Evolutionary conservation across 306 rosid genomes (phyloP).

Genomic region (Quercus dentata): DNA sequence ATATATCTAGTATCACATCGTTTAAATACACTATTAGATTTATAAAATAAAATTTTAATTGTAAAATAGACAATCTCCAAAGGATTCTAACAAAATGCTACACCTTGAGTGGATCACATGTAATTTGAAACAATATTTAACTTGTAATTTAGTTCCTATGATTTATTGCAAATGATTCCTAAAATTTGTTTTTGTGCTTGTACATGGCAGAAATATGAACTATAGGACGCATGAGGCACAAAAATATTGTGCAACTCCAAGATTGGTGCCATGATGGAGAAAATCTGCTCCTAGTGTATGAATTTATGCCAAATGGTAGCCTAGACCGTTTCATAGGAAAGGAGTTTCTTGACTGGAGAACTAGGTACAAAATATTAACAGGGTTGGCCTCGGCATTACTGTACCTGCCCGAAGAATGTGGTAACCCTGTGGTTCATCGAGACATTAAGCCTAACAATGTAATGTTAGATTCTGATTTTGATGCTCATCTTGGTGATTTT

Average conservation of each 20-base stretch:
- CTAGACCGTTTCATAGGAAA: conserved; percentile 45
- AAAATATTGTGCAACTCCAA: conserved; percentile 49
- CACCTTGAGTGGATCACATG: no score
- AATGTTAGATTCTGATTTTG: conserved; percentile 38
- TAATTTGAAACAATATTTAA: no score
- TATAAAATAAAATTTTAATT: no score
- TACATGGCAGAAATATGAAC: conserved; percentile 58
- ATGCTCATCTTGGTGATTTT: conserved; percentile 54
- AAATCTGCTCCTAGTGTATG: conserved; percentile 43
- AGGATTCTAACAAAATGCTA: no score
- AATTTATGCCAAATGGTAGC: conserved; percentile 62
- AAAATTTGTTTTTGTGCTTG: conserved; percentile 3
- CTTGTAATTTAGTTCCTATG: no score
- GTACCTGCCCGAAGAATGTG: conserved; percentile 59
- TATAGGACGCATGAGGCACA: conserved; percentile 56
- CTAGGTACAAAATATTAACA: conserved; percentile 43
- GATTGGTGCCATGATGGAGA: conserved; percentile 50
- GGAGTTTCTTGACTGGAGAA: conserved; percentile 38
- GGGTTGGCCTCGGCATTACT: conserved; percentile 55
- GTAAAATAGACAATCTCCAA: no score
- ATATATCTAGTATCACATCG: no score
- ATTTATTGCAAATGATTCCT: background rate
- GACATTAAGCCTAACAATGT: conserved; percentile 56
- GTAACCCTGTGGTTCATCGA: conserved; percentile 56
- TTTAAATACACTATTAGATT: no score